Conservation (phyloP, 2,329 filamentous ascomycete species). For the Arachnomyces sp. region DNA sequence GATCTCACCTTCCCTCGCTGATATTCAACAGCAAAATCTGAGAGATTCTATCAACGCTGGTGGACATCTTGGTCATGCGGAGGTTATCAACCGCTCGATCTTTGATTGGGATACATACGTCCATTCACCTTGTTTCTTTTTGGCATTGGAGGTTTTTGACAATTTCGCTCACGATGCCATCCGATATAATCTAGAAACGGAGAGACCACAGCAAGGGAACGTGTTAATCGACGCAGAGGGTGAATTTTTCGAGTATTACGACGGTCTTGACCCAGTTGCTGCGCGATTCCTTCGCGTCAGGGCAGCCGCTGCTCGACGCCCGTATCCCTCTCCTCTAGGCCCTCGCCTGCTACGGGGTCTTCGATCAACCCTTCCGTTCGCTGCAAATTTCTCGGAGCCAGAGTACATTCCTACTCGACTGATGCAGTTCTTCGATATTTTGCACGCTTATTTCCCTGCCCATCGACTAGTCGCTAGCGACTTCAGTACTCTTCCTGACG, state of each 20-base stretch:
- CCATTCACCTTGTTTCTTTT: constrained; percentile 91
- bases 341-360: constrained; percentile 52
- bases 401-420: constrained; percentile 92
- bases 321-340: constrained; percentile 35
- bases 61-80: constrained; percentile 75
- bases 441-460: constrained; percentile 79
- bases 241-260: constrained; percentile 94
- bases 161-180: constrained; percentile 95
- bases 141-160: constrained; percentile 96
- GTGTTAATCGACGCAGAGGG: constrained; percentile 78
- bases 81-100: constrained; percentile 89
- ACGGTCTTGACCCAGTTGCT: constrained; percentile 72
- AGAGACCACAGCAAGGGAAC: constrained; percentile 75
- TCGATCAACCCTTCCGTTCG: constrained; percentile 57
- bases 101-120: constrained; percentile 89
- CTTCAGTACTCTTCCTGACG: constrained; percentile 77
- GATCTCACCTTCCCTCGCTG: constrained; percentile 75
- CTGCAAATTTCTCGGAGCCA: constrained; percentile 66
- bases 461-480: constrained; percentile 85
- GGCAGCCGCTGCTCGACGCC: constrained; percentile 54
- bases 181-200: constrained; percentile 77
- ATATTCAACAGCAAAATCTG: constrained; percentile 65
- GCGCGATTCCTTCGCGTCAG: constrained; percentile 77
- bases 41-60: constrained; percentile 56
- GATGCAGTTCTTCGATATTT: constrained; percentile 93